Evolutionary conservation across 31 red algal species (phyloP).

Genomic region (Odonthalia washingtoniensis): DNA sequence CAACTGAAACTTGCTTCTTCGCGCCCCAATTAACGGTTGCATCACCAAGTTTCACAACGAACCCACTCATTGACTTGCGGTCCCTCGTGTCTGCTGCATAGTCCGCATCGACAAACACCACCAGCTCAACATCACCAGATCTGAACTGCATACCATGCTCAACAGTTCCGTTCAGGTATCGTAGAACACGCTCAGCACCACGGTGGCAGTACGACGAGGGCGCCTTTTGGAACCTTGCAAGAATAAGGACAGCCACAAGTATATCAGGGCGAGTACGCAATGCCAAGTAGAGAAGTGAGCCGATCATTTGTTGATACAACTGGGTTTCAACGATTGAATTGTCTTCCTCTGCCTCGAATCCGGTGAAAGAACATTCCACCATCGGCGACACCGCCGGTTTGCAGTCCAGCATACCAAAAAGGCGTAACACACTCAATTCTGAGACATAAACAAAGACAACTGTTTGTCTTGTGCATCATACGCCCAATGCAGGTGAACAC

Average conservation of each 20-base stretch:
- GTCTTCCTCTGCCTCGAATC: neutral
- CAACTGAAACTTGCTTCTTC: slow-evolving; percentile 42
- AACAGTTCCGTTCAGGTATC: neutral
- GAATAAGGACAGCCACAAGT: neutral
- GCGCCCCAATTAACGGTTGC: neutral
- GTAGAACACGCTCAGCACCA: neutral
- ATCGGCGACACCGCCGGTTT: neutral
- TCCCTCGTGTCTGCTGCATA: slow-evolving; percentile 26
- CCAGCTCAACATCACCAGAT: neutral
- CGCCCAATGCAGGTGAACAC: too few relatives aligned
- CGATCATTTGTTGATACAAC: slow-evolving; percentile 32
- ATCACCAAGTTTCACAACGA: neutral
- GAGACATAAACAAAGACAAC: too few relatives aligned
- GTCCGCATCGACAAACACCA: slow-evolving; percentile 25
- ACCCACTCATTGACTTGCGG: slow-evolving; percentile 32
- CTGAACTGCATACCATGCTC: neutral
- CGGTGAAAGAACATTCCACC: neutral
- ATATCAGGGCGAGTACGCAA: slow-evolving; percentile 31
- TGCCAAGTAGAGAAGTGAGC: neutral
- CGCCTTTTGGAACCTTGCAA: neutral
- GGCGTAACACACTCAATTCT: slow-evolving; percentile 6
- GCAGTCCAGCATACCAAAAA: neutral
- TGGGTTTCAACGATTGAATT: neutral
- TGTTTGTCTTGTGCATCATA: too few relatives aligned
- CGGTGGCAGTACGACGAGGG: neutral